Percentiles rank a stretch among this genome's conserved stretches.
Evolutionary conservation across 2,329 filamentous ascomycete genomes (phyloP).

Genomic region (Annulohypoxylon truncatum): DNA sequence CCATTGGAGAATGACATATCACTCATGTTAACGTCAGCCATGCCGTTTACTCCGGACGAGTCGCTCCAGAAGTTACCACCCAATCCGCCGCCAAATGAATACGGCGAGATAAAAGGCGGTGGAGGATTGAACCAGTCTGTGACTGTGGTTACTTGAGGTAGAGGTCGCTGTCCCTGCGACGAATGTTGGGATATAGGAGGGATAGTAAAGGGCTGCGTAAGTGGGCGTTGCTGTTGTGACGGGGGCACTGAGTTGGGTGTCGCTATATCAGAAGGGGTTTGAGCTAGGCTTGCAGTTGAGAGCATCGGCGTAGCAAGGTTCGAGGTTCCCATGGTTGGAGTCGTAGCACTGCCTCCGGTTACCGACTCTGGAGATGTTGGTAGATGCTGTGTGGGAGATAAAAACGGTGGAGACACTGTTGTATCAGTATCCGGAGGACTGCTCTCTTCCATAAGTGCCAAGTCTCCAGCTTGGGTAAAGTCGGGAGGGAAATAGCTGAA

Average conservation of each 20-base stretch:
- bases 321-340: conserved; percentile 45
- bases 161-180: conserved; percentile 55
- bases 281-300: conserved; percentile 39
- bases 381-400: conserved; percentile 45
- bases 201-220: conserved; percentile 53
- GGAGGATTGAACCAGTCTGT: conserved; percentile 66
- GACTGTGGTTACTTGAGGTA: conserved; percentile 56
- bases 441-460: conserved; percentile 46
- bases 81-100: conserved; percentile 48
- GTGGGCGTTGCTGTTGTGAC: conserved; percentile 39
- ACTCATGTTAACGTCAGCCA: conserved; percentile 42
- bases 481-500: conserved; percentile 75
- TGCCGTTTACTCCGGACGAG: conserved; percentile 40
- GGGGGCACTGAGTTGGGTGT: conserved; percentile 39
- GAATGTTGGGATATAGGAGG: conserved; percentile 54
- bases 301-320: conserved; percentile 44
- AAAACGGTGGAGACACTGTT: conserved; percentile 47
- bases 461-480: conserved; percentile 52
- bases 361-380: conserved; percentile 48
- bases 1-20: conserved; percentile 44
- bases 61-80: conserved; percentile 53
- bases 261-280: conserved; percentile 42
- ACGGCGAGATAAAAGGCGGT: conserved; percentile 65
- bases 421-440: conserved; percentile 48
- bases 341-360: conserved; percentile 38